Evolutionary conservation across 768 basidiomycete species (phyloP), one percentile per base, ranked within the genome.

Genomic region (Lactarius quietus): DNA sequence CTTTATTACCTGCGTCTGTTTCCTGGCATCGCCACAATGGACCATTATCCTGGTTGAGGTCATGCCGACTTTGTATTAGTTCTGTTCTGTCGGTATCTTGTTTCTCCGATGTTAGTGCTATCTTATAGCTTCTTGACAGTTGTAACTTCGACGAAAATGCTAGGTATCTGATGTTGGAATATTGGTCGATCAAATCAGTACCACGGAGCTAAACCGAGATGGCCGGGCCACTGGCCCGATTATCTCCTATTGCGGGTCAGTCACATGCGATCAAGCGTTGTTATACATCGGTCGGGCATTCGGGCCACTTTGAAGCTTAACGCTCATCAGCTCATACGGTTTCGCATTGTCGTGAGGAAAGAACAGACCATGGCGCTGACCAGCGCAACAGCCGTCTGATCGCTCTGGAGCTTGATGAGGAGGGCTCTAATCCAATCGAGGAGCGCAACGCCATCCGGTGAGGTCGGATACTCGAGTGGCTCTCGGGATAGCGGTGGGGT

Each of bases 21-120:
- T 52, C 23, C 28, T 6, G 14, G 35, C 51, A 23, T n/a, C 14
- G 20, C 36, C 35, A 59, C 33, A 23, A 26, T 53, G 51, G 36
- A 57, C 38, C 36, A 31, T 38, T 29, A 9, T n/a, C 9, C 51
- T 53, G 51, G 29, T 29, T 48, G 15, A 52, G 48, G 9, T 52
- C 63, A n/a, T 15, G 28, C 10, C 56, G 39, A 36, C 35, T 23
- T 31, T 53, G 51, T 62, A 58, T 51, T 48, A 61, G 29, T n/a
- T 39, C 12, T 20, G 48, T 43, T 39, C 29, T n/a, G 51, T 53
- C 56, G 51, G 61, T 56, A 39, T 28, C 45, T 59, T 36, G 56
- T 66, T 57, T 62, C 48, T 26, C 48, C 48, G 48, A 33, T 31
- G 29, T 55, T 55, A 31, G 54, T 55, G 14, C 18, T 55, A 55